Evolutionary conservation across 768 basidiomycete species (phyloP).

Genomic region (Antrodiella citrinella): DNA sequence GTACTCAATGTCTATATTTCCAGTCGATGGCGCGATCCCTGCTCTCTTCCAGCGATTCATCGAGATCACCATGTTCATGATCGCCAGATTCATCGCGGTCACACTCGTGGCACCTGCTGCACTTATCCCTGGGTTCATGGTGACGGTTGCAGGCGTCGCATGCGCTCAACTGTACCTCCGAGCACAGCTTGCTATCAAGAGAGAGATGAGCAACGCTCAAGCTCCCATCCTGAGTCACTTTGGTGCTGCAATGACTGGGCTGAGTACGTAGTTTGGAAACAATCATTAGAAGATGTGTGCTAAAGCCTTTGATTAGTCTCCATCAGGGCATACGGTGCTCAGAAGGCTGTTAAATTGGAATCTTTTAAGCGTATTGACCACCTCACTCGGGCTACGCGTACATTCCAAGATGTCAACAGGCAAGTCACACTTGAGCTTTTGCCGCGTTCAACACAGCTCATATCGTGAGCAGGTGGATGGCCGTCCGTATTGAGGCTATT

Average conservation of each 20-base stretch:
- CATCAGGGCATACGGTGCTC: constrained; percentile 60
- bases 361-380: constrained; percentile 46
- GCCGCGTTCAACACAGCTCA: background rate
- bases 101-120: constrained; percentile 29
- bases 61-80: constrained; percentile 22
- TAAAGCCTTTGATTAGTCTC: constrained; percentile 21
- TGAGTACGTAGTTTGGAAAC: constrained; percentile 22
- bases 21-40: constrained; percentile 29
- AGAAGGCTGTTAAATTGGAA: constrained; percentile 36
- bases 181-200: constrained; percentile 43
- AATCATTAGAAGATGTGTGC: background rate
- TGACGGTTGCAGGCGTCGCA: constrained; percentile 27
- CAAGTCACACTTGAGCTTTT: background rate
- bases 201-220: constrained; percentile 39
- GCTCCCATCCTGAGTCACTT: constrained; percentile 40
- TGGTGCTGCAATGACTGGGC: constrained; percentile 50
- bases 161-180: constrained; percentile 40
- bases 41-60: constrained; percentile 12
- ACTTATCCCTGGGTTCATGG: constrained; percentile 26
- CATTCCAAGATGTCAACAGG: constrained; percentile 35
- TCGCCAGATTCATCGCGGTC: constrained; percentile 28
- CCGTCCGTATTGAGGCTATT: constrained; percentile 47
- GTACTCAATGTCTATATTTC: background rate
- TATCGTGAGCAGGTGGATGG: constrained; percentile 30
- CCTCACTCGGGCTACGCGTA: constrained; percentile 37